Base-by-base conservation (phyloP, 2,329 filamentous ascomycete genomes). In the Hawksworthiomyces lignivorus region DNA sequence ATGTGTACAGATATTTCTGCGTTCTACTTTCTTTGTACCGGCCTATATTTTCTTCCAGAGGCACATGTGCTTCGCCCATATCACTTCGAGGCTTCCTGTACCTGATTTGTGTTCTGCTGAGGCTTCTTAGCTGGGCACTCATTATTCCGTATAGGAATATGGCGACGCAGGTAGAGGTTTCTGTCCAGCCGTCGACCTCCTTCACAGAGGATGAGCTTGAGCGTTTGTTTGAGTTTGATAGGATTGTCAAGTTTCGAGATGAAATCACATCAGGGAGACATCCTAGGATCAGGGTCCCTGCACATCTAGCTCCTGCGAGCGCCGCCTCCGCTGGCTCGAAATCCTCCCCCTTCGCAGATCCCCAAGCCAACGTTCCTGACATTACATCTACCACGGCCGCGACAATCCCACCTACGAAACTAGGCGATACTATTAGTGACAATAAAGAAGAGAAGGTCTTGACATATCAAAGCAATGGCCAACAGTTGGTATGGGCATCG, bases 161-260 rank as follows among this genome's bases (percentile, higher is more conserved):
- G 52, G 44, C 49, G 15, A 37, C 51, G 24, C 42, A 47, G 34
- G 36, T 52, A 34, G 45, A 43, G 19, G 30, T 39, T 39, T 39
- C 41, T 15, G 11, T 34, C 14, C 19, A 22, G 19, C 18, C 29
- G 31, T 7, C 38, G 8, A 18, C 24, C 52, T 45, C 54, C 34
- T 48, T 58, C 27, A 59, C 66, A 42, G 58, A 69, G 48, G 68
- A 71, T 47, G 71, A 77, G 51, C 58, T 70, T 45, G 67, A 72
- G 55, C 77, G 82, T 56, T 63, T 82, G 37, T 62, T 70, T 54
- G 78, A 89, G 63, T 92, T 87, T 68, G 76, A 83, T 57, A 87
- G 82, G 65, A 84, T 97, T 55, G 61, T 94, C 56, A 77, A 72
- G 52, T 80, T 97, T 62, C 82, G 81, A 62, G 84, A 95, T 68